A percentile compares a stretch with the other conserved stretches of the same genome.
Evolutionary conservation across 2,329 filamentous ascomycete genomes (phyloP).

Genomic region (Penicillium sp.): DNA sequence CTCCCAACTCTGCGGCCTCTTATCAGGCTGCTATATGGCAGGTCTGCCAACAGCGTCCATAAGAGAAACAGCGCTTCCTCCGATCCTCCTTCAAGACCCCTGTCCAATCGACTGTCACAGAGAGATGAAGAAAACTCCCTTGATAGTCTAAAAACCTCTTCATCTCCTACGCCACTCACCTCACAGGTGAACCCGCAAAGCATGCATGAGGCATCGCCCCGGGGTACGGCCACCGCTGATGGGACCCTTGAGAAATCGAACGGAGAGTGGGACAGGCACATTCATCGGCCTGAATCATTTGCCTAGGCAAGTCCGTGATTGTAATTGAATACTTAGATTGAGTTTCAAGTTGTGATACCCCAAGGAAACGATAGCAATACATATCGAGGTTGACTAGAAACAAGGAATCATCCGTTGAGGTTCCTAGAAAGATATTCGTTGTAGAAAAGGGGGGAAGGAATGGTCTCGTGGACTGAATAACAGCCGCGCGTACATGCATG

Average conservation of each 20-base stretch:
- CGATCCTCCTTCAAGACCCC: background rate
- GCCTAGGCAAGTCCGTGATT: background rate
- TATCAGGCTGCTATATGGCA: conserved; percentile 21
- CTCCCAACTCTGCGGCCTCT: conserved; percentile 34
- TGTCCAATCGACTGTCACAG: background rate
- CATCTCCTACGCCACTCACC: background rate
- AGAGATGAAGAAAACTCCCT: conserved; percentile 15
- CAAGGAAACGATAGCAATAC: background rate
- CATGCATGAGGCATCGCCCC: background rate
- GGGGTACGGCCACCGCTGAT: background rate
- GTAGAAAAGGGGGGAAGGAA: background rate
- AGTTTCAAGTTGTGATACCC: background rate
- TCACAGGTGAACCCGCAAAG: background rate
- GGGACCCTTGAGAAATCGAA: background rate
- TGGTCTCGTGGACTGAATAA: background rate
- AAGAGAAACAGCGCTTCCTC: conserved; percentile 2
- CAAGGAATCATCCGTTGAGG: background rate
- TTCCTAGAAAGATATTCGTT: background rate
- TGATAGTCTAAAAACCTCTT: background rate
- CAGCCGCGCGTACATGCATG: background rate
- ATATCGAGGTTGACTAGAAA: background rate
- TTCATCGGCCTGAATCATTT: background rate
- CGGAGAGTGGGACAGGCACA: background rate
- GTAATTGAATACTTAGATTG: background rate
- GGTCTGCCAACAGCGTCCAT: background rate